Evolutionary conservation across 1,284 basidiomycete species (phyloP).

Genomic region (Moniliella sp.): DNA sequence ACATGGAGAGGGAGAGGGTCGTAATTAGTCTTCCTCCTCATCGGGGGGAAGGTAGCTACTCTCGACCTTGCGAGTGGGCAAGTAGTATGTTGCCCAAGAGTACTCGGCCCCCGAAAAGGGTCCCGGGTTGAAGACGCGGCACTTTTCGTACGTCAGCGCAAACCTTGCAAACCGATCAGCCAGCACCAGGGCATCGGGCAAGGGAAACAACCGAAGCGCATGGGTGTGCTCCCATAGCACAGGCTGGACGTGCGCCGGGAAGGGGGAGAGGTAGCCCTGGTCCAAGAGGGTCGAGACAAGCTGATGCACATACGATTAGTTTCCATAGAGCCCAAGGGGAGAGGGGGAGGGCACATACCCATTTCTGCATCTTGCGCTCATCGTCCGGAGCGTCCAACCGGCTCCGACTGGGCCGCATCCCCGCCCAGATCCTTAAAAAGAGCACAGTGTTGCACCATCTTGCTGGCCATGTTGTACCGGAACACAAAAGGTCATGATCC

Average conservation of each 20-base stretch:
- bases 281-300: slow-evolving; percentile 33
- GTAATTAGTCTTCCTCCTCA: too few species aligned
- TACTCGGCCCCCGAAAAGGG: slow-evolving; percentile 22
- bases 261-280: slow-evolving; percentile 50
- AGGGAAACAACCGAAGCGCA: slow-evolving; percentile 69
- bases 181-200: slow-evolving; percentile 78
- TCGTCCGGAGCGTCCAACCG: too few species aligned
- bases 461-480: slow-evolving; percentile 75
- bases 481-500: slow-evolving; percentile 86
- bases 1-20: too few species aligned
- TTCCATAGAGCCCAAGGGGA: neutral
- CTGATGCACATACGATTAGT: slow-evolving; percentile 2
- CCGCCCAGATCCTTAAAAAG: slow-evolving; percentile 15
- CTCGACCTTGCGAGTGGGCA: slow-evolving; percentile 8
- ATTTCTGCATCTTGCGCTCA: neutral
- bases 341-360: neutral
- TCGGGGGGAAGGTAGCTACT: slow-evolving; percentile 8
- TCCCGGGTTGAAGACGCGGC: slow-evolving; percentile 95
- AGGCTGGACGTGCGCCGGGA: slow-evolving; percentile 56
- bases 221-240: slow-evolving; percentile 80
- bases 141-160: slow-evolving; percentile 87
- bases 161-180: slow-evolving; percentile 92
- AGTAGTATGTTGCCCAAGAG: slow-evolving; percentile 13
- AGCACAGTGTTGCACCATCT: slow-evolving; percentile 60
- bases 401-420: slow-evolving; percentile 11